Percentiles rank a stretch among this genome's conserved stretches.
These are phyloP conservation scores for Dendrocalamus latiflorus DNA, from an alignment of 202 grass and related monocot genomes.

Conservation along the genomic window DNA sequence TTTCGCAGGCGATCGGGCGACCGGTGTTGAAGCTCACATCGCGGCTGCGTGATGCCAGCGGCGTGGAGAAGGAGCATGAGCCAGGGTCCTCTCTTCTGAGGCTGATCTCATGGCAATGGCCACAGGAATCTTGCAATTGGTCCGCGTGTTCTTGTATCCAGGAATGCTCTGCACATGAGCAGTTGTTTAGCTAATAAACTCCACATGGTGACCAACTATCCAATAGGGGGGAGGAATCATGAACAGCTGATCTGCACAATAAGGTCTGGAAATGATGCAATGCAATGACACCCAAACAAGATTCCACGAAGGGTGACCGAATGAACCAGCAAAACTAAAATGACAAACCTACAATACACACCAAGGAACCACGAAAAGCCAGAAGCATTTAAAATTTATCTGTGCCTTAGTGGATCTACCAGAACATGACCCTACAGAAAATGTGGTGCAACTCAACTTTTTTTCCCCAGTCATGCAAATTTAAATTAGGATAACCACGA, in stretches of 20 bases:
- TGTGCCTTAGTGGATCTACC: conserved; percentile 22
- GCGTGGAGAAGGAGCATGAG: conserved; percentile 56
- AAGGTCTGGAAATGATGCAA: no score
- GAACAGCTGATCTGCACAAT: conserved; percentile 13
- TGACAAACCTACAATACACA: not conserved
- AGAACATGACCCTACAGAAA: conserved; percentile 36
- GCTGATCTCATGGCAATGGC: conserved; percentile 24
- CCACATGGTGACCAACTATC: conserved; percentile 12
- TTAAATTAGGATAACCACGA: conserved; percentile 21
- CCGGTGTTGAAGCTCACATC: conserved; percentile 71
- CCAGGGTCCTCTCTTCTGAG: conserved; percentile 29
- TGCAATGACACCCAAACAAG: conserved; percentile 34
- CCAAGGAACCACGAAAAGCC: not conserved
- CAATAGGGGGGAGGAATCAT: not conserved
- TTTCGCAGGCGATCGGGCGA: conserved; percentile 28
- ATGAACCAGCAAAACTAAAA: conserved; percentile 27
- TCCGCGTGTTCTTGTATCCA: conserved; percentile 68
- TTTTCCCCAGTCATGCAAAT: conserved; percentile 17
- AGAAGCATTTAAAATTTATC: not conserved
- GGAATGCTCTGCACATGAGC: conserved; percentile 54
- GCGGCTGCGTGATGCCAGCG: conserved; percentile 36
- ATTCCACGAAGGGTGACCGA: conserved; percentile 31
- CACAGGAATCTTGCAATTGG: conserved; percentile 34
- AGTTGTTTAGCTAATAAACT: conserved; percentile 18
- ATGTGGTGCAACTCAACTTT: not conserved